phyloP scores from a whole-genome alignment of 2,329 filamentous ascomycete species.

The Periglandula ipomoeae region DNA sequence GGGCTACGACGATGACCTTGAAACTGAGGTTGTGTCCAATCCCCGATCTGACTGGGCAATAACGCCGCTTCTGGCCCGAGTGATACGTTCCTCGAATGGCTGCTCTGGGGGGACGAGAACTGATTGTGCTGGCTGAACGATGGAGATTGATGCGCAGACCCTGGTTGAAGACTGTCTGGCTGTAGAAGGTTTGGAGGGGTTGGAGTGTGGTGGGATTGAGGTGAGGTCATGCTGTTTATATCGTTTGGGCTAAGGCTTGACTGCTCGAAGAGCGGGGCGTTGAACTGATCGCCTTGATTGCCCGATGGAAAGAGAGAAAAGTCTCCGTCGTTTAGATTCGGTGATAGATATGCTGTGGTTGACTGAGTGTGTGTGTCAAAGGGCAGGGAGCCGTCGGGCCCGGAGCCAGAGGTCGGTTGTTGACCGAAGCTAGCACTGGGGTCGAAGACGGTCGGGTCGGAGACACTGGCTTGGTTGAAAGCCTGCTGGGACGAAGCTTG shows the following conservation, averaged over 20 bases:
- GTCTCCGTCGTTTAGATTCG: constrained; percentile 46
- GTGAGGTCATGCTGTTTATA: constrained; percentile 44
- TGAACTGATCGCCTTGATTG: constrained; percentile 47
- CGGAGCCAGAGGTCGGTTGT: constrained; percentile 24
- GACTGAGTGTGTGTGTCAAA: constrained; percentile 34
- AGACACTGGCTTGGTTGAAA: constrained; percentile 21
- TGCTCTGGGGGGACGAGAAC: constrained; percentile 39
- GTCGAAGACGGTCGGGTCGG: constrained; percentile 30
- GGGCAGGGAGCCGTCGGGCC: constrained; percentile 27
- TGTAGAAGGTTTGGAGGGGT: constrained; percentile 48
- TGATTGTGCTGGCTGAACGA: constrained; percentile 47
- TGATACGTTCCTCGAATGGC: constrained; percentile 47
- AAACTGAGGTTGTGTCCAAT: constrained; percentile 55
- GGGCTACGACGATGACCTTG: constrained; percentile 74
- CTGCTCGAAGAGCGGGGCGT: constrained; percentile 50
- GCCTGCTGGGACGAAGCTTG: constrained; percentile 25
- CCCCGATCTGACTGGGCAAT: constrained; percentile 39
- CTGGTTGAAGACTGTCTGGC: constrained; percentile 35
- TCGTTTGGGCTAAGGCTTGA: constrained; percentile 35
- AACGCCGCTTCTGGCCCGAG: constrained; percentile 49
- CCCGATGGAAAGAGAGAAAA: constrained; percentile 56
- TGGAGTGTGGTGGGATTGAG: constrained; percentile 46
- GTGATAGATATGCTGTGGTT: constrained; percentile 32
- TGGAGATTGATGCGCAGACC: constrained; percentile 47
- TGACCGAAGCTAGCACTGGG: constrained; percentile 35